These are phyloP conservation scores for Neopestalotiopsis clavispora DNA, from an alignment of 2,329 filamentous ascomycete species.

Conservation along the genomic window DNA sequence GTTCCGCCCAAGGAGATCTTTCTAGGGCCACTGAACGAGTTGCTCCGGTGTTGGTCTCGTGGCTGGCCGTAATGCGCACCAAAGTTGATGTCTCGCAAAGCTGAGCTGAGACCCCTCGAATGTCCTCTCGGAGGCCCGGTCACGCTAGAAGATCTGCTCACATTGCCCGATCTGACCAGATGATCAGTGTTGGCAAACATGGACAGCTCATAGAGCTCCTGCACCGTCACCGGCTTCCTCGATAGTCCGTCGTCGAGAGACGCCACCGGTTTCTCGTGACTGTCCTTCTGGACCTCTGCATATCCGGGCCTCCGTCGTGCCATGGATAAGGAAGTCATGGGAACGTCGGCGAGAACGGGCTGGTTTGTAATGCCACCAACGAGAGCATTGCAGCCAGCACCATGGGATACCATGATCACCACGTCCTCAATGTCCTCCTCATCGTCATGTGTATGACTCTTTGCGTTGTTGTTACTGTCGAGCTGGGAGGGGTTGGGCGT, in stretches of 20 bases:
- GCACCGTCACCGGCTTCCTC: slow-evolving; percentile 46
- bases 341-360: slow-evolving; percentile 88
- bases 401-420: slow-evolving; percentile 88
- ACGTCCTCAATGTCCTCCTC: slow-evolving; percentile 76
- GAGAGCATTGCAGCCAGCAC: slow-evolving; percentile 93
- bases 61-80: slow-evolving; percentile 44
- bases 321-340: slow-evolving; percentile 90
- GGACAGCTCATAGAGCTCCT: slow-evolving; percentile 74
- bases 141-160: slow-evolving; percentile 37
- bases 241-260: slow-evolving; percentile 33
- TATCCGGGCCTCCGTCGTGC: slow-evolving; percentile 66
- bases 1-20: slow-evolving; percentile 32
- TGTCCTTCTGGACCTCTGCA: slow-evolving; percentile 40
- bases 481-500: slow-evolving; percentile 26
- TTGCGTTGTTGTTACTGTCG: slow-evolving; percentile 33
- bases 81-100: slow-evolving; percentile 32
- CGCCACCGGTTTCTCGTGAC: slow-evolving; percentile 24
- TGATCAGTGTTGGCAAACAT: slow-evolving; percentile 79
- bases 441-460: slow-evolving; percentile 43
- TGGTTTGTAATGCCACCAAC: slow-evolving; percentile 92
- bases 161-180: slow-evolving; percentile 51
- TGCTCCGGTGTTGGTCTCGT: slow-evolving; percentile 49
- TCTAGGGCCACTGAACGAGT: slow-evolving; percentile 23
- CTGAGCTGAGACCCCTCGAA: slow-evolving; percentile 41
- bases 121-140: slow-evolving; percentile 41